Percentiles rank a stretch among this genome's conserved stretches.
Evolutionary conservation across 768 basidiomycete genomes (phyloP).

Genomic region (Fistulinella prunicolor): DNA sequence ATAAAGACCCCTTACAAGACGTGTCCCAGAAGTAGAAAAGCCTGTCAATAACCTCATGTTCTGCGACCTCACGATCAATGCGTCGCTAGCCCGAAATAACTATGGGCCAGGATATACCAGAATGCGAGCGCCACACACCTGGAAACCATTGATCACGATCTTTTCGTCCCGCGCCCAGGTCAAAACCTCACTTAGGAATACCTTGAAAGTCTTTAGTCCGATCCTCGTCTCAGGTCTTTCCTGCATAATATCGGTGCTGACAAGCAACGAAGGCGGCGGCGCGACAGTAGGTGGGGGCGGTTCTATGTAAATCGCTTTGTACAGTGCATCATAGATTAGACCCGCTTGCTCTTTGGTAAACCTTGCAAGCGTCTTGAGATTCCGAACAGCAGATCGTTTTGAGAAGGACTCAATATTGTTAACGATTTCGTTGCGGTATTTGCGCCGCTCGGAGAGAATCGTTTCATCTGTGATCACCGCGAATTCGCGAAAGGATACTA

Average conservation of each 20-base stretch:
- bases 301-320: constrained; percentile 75
- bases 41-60: constrained; percentile 93
- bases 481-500: constrained; percentile 98
- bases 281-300: constrained; percentile 60
- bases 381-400: constrained; percentile 87
- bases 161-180: constrained; percentile 96
- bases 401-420: constrained; percentile 92
- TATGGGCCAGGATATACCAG: constrained; percentile 1
- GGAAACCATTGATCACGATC: constrained; percentile 89
- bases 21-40: constrained; percentile 96
- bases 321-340: constrained; percentile 88
- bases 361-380: constrained; percentile 71
- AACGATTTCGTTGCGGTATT: constrained; percentile 86
- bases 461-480: constrained; percentile 94
- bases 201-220: constrained; percentile 77
- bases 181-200: constrained; percentile 87
- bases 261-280: constrained; percentile 49
- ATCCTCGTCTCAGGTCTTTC: constrained; percentile 90
- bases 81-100: constrained; percentile 56
- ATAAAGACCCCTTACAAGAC: constrained; percentile 75
- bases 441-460: constrained; percentile 80
- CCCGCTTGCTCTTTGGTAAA: constrained; percentile 88
- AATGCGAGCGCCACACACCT: constrained; percentile 42
- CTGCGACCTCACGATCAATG: constrained; percentile 84
- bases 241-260: constrained; percentile 55